phyloP scores from a whole-genome alignment of 2,329 filamentous ascomycete species.

The Xylaria sp. region DNA sequence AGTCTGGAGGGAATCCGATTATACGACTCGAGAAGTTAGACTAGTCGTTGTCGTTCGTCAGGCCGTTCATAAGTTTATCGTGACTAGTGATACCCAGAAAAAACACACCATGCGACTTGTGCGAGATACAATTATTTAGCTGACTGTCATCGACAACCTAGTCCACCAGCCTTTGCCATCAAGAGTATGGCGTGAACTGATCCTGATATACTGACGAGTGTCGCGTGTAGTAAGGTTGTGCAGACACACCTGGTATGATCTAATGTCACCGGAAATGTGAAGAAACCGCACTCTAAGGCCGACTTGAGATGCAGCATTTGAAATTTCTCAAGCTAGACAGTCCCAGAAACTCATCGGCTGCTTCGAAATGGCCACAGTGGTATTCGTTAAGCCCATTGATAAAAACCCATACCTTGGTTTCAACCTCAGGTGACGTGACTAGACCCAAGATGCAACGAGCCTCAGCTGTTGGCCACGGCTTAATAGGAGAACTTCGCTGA shows the following conservation, averaged over 20 bases:
- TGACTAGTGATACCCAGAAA: slow-evolving; percentile 23
- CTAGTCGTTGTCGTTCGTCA: slow-evolving; percentile 19
- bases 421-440: not conserved
- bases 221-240: slow-evolving; percentile 36
- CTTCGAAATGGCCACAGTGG: slow-evolving; percentile 34
- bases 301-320: slow-evolving; percentile 34
- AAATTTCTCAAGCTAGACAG: slow-evolving; percentile 33
- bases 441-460: slow-evolving; percentile 7
- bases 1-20: slow-evolving; percentile 9
- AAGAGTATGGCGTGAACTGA: slow-evolving; percentile 27
- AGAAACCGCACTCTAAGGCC: slow-evolving; percentile 41
- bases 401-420: slow-evolving; percentile 39
- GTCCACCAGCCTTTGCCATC: slow-evolving; percentile 20
- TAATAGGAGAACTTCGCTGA: slow-evolving; percentile 11
- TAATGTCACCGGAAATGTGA: slow-evolving; percentile 35
- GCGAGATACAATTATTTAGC: slow-evolving; percentile 15
- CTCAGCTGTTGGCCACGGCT: slow-evolving; percentile 15
- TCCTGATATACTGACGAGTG: slow-evolving; percentile 31
- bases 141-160: slow-evolving; percentile 2
- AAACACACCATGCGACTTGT: slow-evolving; percentile 21
- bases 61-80: slow-evolving; percentile 11
- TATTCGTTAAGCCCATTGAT: slow-evolving; percentile 45
- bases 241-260: slow-evolving; percentile 28
- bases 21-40: slow-evolving; percentile 19
- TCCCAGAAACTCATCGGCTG: slow-evolving; percentile 25